phyloP scores from a whole-genome alignment of 164 flowering plant genomes.

The Echeveria elegans region DNA sequence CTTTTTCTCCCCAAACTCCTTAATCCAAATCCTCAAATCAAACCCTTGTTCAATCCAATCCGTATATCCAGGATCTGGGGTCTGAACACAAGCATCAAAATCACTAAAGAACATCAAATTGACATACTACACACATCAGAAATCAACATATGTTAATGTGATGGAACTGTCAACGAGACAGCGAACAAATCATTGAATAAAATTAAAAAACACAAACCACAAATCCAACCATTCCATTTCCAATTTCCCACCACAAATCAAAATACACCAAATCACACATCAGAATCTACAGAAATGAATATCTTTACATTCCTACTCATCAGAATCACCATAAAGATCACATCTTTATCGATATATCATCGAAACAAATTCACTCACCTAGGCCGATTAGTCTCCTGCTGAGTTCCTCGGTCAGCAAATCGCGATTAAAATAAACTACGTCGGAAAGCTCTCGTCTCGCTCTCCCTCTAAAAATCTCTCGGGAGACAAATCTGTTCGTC shows the following conservation, averaged over 20 bases:
- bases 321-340: neutral
- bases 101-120: neutral
- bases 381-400: neutral
- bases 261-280: neutral
- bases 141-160: neutral
- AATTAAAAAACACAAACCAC: neutral
- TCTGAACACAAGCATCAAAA: slow-evolving; percentile 3
- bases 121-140: neutral
- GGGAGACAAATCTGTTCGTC: neutral
- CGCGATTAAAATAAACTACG: slow-evolving; percentile 3
- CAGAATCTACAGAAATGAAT: neutral
- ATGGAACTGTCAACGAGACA: neutral
- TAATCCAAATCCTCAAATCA: neutral
- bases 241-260: neutral
- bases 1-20: slow-evolving; percentile 2
- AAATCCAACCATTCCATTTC: neutral
- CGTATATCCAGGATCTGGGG: slow-evolving; percentile 1
- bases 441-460: neutral
- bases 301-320: neutral
- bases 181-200: neutral
- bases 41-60: slow-evolving; percentile 9
- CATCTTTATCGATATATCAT: neutral
- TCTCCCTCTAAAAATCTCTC: neutral
- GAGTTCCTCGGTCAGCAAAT: slow-evolving; percentile 5
- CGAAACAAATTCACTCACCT: neutral